Evolutionary conservation across 306 rosid genomes (phyloP), one percentile per base, ranked within the genome.

Genomic region (Gillenia trifoliata): DNA sequence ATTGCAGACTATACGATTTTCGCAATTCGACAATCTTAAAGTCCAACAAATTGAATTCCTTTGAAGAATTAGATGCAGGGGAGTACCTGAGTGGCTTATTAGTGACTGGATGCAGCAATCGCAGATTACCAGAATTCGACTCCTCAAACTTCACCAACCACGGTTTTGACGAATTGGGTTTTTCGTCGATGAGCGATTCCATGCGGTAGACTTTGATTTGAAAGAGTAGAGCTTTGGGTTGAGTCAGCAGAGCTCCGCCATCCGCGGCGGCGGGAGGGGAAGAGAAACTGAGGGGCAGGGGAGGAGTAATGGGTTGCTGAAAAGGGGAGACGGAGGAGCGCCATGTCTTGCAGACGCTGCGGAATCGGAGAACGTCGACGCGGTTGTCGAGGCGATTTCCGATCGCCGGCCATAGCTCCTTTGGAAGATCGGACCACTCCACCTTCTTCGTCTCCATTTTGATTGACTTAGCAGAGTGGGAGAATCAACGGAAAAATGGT

Each of bases 361-460:
- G 91, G 59, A 88, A 86, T 74, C 90, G 70, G 38, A 88, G 82
- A 54, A 86, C 55, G 64, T 83, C 89, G 31, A 85, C 31, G 66
- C 76, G 83, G 17, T 47, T 62, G 13, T 80, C 78, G 28, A 90
- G 83, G 33, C 10, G 74, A 23, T 73, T 78, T 54, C 88, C 85
- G 73, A 88, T 81, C 69, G 54, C 68, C 0, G 75, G 68, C 89
- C 86, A 88, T 4, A 90, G 73, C 34, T 88, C 96, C 43, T 8
- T 49, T 12, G 89, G 93, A 22, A 90, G 88, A 74, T 70, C 57
- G 49, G 79, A 86, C 92, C 92, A 84, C 1, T 77, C 69, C 31
- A 78, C 75, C 33, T 6, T 69, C n/a, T 12, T 23, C n/a, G 3
- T 19, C 31, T 25, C 5, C 57, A 38, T 78, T 50, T 12, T 36